A percentile compares a stretch with the other conserved stretches of the same genome.
These are phyloP conservation scores for Hypsizygus marmoreus DNA, from an alignment of 768 basidiomycete species.

Conservation along the genomic window DNA sequence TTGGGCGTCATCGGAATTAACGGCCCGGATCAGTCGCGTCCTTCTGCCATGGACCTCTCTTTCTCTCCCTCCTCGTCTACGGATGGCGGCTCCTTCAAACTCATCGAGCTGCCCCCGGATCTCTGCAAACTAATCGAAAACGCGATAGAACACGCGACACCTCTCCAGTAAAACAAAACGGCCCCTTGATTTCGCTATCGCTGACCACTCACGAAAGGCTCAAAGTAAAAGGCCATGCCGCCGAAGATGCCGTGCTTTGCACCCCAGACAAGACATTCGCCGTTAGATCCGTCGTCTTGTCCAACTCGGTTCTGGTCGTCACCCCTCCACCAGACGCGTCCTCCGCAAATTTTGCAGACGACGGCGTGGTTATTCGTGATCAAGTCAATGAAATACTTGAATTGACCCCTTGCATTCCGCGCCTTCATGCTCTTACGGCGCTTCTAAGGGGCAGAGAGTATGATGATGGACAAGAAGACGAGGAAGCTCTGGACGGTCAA, in stretches of 20 bases:
- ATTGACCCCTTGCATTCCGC: constrained; percentile 75
- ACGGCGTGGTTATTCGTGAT: constrained; percentile 71
- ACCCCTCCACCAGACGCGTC: constrained; percentile 45
- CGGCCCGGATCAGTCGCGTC: neutral
- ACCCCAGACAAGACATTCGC: constrained; percentile 79
- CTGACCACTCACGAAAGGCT: constrained; percentile 43
- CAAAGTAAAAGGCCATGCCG: constrained; percentile 76
- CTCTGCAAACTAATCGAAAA: constrained; percentile 63
- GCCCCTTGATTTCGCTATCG: constrained; percentile 11
- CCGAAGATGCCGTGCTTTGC: constrained; percentile 90
- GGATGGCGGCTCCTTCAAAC: constrained; percentile 60
- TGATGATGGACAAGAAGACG: constrained; percentile 63
- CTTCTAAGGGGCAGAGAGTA: constrained; percentile 70
- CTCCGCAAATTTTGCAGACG: constrained; percentile 30
- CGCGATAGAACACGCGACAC: constrained; percentile 35
- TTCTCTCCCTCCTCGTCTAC: constrained; percentile 51
- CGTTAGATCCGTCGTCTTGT: constrained; percentile 83
- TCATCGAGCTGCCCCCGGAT: constrained; percentile 75
- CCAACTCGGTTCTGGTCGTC: constrained; percentile 83
- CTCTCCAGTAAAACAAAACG: constrained; percentile 29
- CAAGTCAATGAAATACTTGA: constrained; percentile 86
- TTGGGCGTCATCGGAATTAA: neutral
- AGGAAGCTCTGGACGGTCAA: constrained; percentile 22
- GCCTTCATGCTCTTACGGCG: constrained; percentile 61
- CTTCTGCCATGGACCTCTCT: constrained; percentile 43